Conservation (phyloP, 352 stramenopile genomes). For the Globisporangium megalacanthum region DNA sequence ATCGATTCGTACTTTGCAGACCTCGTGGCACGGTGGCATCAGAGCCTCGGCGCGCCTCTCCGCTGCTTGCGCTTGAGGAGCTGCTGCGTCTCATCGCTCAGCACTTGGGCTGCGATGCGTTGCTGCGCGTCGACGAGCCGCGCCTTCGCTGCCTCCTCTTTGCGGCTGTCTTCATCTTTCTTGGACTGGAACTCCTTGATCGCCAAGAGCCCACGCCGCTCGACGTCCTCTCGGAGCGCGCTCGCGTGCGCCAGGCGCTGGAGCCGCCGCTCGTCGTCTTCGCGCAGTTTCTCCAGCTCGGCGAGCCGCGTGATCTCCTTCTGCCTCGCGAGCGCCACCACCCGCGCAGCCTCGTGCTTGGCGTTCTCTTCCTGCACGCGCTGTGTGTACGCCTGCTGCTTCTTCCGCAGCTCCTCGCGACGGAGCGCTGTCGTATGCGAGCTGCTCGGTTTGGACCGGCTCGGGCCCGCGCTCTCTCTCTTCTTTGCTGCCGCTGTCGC, state of each 20-base stretch:
- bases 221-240: slow-evolving; percentile 29
- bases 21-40: background rate
- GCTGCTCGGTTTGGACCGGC: background rate
- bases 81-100: slow-evolving; percentile 37
- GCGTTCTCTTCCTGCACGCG: slow-evolving; percentile 32
- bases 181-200: slow-evolving; percentile 39
- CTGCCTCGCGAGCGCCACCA: slow-evolving; percentile 21
- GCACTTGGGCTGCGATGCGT: slow-evolving; percentile 26
- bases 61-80: slow-evolving; percentile 15
- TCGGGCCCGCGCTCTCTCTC: background rate
- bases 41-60: too few relatives aligned
- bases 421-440: slow-evolving; percentile 1
- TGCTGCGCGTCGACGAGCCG: slow-evolving; percentile 24
- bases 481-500: background rate
- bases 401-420: slow-evolving; percentile 15
- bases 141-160: slow-evolving; percentile 25
- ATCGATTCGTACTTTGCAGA: too few relatives aligned
- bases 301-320: slow-evolving; percentile 16
- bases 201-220: slow-evolving; percentile 28
- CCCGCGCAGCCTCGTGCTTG: slow-evolving; percentile 23
- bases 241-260: slow-evolving; percentile 22
- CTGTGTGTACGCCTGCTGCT: slow-evolving; percentile 38
- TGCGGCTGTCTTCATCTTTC: slow-evolving; percentile 38
- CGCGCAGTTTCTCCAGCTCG: slow-evolving; percentile 18
- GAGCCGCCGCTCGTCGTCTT: slow-evolving; percentile 26